These are phyloP conservation scores for Aspergillus transmontanensis DNA, from an alignment of 2,329 filamentous ascomycete species.

Conservation along the genomic window DNA sequence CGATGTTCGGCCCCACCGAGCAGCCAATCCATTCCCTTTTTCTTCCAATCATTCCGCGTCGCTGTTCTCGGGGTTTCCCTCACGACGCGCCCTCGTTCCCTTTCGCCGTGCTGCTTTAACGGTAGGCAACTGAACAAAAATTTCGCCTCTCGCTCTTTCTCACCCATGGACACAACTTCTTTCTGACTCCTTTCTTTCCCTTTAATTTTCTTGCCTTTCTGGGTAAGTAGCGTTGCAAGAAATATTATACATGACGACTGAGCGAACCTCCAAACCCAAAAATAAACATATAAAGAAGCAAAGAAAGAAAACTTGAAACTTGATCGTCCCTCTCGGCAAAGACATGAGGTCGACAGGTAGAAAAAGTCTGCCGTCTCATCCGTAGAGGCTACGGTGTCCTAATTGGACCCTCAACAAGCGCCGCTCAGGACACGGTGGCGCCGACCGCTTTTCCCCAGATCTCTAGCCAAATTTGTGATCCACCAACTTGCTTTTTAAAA, in stretches of 20 bases:
- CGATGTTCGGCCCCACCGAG: conserved; percentile 25
- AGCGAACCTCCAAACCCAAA: not conserved
- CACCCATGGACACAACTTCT: not conserved
- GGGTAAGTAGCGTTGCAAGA: not conserved
- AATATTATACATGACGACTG: not conserved
- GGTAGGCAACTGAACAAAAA: conserved; percentile 38
- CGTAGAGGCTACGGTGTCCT: conserved; percentile 5
- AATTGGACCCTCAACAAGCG: conserved; percentile 15
- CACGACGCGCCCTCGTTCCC: conserved; percentile 27
- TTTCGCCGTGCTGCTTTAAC: conserved; percentile 38
- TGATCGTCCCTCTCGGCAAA: not conserved
- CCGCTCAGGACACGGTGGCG: conserved; percentile 9
- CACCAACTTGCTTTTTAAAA: conserved; percentile 14
- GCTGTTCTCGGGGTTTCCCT: conserved; percentile 29
- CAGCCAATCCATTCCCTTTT: conserved; percentile 15
- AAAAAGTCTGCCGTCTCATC: not conserved
- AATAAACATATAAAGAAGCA: not conserved
- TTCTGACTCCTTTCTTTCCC: not conserved
- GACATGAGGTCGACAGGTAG: not conserved
- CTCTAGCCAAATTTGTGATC: conserved; percentile 19
- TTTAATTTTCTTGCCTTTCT: conserved; percentile 4
- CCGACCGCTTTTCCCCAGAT: conserved; percentile 21
- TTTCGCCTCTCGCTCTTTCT: conserved; percentile 21
- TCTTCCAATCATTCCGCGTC: conserved; percentile 31
- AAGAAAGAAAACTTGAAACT: not conserved